A percentile compares a stretch with the other conserved stretches of the same genome.
phyloP scores from a whole-genome alignment of 1,284 basidiomycete genomes.

The Peniophora sp. region DNA sequence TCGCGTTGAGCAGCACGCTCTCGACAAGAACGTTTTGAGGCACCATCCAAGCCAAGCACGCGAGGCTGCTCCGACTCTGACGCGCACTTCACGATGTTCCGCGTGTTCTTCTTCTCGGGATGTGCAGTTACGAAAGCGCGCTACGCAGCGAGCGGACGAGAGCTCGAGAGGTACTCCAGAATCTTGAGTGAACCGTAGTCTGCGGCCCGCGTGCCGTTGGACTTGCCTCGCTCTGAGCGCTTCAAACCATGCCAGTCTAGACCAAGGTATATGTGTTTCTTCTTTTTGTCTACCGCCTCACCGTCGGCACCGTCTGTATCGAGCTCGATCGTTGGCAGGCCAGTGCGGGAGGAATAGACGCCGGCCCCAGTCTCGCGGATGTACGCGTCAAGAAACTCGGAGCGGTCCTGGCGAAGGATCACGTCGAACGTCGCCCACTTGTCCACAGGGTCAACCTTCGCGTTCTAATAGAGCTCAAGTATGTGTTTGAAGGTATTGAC shows the following conservation, averaged over 20 bases:
- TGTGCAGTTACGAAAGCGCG: slow-evolving; percentile 13
- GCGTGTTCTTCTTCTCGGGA: slow-evolving; percentile 31
- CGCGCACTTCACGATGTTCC: slow-evolving; percentile 21
- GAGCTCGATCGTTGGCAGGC: slow-evolving; percentile 23
- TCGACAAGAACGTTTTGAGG: slow-evolving; percentile 36
- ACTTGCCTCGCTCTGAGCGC: slow-evolving; percentile 35
- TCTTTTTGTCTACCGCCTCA: neutral
- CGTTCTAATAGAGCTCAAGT: slow-evolving; percentile 32
- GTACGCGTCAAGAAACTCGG: slow-evolving; percentile 43
- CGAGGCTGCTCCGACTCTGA: slow-evolving; percentile 24
- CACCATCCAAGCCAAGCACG: slow-evolving; percentile 41
- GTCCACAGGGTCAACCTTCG: slow-evolving; percentile 15
- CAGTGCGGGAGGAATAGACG: no score
- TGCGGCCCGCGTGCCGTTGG: slow-evolving; percentile 28
- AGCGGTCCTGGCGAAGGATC: slow-evolving; percentile 27
- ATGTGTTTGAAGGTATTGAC: slow-evolving; percentile 42
- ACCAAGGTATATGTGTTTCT: neutral
- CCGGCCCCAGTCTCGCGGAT: slow-evolving; percentile 44
- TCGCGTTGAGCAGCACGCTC: slow-evolving; percentile 36
- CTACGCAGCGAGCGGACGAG: slow-evolving; percentile 26
- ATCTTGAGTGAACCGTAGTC: slow-evolving; percentile 22
- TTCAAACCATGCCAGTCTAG: slow-evolving; percentile 39
- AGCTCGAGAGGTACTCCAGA: slow-evolving; percentile 37
- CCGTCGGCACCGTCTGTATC: slow-evolving; percentile 8
- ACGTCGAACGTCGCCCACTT: slow-evolving; percentile 13